Conservation (phyloP, 805 yeast genomes). For the Zygosaccharomyces rouxii region DNA sequence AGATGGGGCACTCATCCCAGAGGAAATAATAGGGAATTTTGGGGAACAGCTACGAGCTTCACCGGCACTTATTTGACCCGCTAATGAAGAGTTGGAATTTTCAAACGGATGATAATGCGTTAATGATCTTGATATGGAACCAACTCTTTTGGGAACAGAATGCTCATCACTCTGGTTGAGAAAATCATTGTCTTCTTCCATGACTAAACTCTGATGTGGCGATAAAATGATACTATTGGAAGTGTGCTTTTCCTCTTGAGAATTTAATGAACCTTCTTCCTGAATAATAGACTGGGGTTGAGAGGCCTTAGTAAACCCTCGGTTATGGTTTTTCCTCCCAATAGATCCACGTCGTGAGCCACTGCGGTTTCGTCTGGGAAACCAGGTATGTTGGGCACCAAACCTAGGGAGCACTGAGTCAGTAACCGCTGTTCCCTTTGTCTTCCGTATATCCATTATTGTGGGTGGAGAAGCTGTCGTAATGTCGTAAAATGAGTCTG, state of each 20-base stretch:
- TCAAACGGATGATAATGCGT: neutral
- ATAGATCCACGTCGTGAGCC: conserved; percentile 15
- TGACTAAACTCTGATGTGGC: neutral
- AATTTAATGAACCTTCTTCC: conserved; percentile 30
- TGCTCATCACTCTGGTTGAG: neutral
- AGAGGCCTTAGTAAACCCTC: conserved; percentile 20
- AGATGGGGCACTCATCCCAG: conserved; percentile 16
- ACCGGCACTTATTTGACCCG: conserved; percentile 9
- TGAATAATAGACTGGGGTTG: conserved; percentile 30
- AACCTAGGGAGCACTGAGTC: conserved; percentile 25
- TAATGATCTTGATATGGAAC: neutral
- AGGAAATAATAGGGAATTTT: conserved; percentile 9
- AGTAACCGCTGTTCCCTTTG: conserved; percentile 13
- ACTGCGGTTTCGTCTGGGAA: conserved; percentile 15
- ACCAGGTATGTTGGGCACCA: conserved; percentile 20
- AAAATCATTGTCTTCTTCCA: conserved; percentile 7
- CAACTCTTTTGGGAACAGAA: neutral
- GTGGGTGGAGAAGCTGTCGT: conserved; percentile 33
- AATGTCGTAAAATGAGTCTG: conserved; percentile 40
- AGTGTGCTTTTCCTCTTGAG: conserved; percentile 17
- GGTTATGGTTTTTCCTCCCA: conserved; percentile 23
- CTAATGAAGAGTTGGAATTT: neutral
- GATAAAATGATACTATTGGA: conserved; percentile 1
- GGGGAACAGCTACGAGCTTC: conserved; percentile 24
- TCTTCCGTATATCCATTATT: conserved; percentile 19